A percentile compares a stretch with the other conserved stretches of the same genome.
Conservation (phyloP, 75 land plant species). For the Pseudotsuga menziesii region DNA sequence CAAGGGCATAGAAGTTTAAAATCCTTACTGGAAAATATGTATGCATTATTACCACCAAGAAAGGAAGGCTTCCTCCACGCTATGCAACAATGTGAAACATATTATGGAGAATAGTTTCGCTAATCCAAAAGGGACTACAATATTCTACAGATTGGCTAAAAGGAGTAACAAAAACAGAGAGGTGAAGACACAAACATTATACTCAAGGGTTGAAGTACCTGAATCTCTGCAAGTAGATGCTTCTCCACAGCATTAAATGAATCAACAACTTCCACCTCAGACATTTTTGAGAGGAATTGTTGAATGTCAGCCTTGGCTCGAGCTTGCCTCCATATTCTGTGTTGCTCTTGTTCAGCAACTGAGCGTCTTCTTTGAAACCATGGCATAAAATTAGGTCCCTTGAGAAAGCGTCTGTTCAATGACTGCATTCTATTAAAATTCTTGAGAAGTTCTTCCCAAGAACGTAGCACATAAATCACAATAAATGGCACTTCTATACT, state of each 20-base stretch:
- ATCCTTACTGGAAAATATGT: too few species aligned
- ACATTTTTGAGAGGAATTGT: slow-evolving; percentile 62
- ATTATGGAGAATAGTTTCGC: not conserved
- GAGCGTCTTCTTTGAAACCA: slow-evolving; percentile 97
- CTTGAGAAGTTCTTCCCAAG: not conserved
- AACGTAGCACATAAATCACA: not conserved
- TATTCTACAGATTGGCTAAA: not conserved
- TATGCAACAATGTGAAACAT: not conserved
- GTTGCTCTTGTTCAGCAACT: slow-evolving; percentile 85
- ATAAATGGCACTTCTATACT: not conserved
- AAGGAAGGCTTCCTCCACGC: not conserved
- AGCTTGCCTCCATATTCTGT: slow-evolving; percentile 87
- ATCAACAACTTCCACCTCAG: slow-evolving; percentile 87
- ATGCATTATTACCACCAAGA: not conserved
- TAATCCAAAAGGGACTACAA: not conserved
- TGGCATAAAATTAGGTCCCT: slow-evolving; percentile 93
- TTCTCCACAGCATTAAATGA: slow-evolving; percentile 87
- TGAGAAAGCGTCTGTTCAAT: slow-evolving; percentile 63
- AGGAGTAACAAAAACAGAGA: not conserved
- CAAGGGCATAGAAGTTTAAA: not conserved
- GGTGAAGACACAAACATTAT: not conserved
- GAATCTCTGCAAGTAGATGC: slow-evolving; percentile 66
- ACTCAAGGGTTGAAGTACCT: slow-evolving; percentile 41
- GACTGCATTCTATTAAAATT: not conserved
- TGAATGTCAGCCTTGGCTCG: slow-evolving; percentile 67